Base-by-base conservation (phyloP, 495 filamentous ascomycete species). In the Penicillium odoratum region DNA sequence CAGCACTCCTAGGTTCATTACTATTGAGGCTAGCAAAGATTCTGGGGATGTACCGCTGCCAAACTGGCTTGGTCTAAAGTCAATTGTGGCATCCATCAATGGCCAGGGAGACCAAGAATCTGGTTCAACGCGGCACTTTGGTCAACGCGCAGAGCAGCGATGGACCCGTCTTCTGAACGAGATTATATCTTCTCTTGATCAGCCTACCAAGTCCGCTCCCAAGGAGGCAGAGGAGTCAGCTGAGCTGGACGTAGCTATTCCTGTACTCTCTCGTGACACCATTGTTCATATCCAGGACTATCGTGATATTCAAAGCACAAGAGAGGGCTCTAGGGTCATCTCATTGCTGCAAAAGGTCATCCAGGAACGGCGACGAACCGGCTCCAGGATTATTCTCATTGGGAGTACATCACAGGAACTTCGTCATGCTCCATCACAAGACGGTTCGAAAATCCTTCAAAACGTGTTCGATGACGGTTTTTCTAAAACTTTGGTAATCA, bases 221-320 rank as follows among this genome's bases (percentile, higher is more conserved):
- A 51, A 50, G 28, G 59, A 59, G 31, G 29, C 58, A 11, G 40
- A 63, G 30, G 56, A 58, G 16, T 21, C 42, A 7, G 44, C 60
- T 26, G 68, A 66, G 55, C 15, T 36, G 5, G 48, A 56, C 6
- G 30, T 50, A 18, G 36, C 31, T 25, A 61, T 63, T n/a, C 53
- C 56, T 42, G 51, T 48, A n/a, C 61, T 66, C 21, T 33, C 61
- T 33, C 67, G 68, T 40, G 78, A 74, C 40, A 67, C 79, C n/a
- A 90, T 97, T 56, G 74, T 98, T 8, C 88, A 92, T 48, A 71
- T 98, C 9, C 83, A 87, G 61, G 92, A 97, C 66, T 91, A 91
- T 64, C 83, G 84, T 28, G 89, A 94, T 44, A 77, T 97, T 11
- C 82, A 79, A 60, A 74, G 75, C 51, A 85, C 88, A 1, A 65